Base-by-base conservation (phyloP, 2,329 filamentous ascomycete genomes). In the Ampelomyces quisqualis region DNA sequence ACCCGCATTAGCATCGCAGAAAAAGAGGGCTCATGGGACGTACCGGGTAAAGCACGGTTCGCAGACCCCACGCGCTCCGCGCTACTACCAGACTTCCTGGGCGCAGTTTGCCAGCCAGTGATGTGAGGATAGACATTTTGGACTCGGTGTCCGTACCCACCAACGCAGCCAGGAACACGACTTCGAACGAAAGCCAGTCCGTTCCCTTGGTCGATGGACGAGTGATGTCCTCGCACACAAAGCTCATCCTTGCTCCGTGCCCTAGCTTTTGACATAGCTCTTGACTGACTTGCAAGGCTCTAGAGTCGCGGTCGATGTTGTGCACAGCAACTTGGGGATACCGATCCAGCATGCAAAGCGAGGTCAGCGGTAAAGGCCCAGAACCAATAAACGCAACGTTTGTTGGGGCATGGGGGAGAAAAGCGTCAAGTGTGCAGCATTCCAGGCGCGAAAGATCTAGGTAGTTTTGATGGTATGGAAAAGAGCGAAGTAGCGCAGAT, bases 401-500 rank as follows among this genome's bases (percentile, higher is more conserved):
- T 1, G 42, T 43, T 0, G 69, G 67, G 2, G n/a, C 14, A 15
- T n/a, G 19, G 20, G 18, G 29, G 11, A 64, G 51, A 13, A 70
- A 70, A 3, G 70, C 63, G 9, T 59, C 45, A 4, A 78, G 60
- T 7, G 71, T 65, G 17, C 62, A 62, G 17, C 74, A 63, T 53
- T 78, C 76, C 26, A 78, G 64, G 10, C 65, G 67, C 0, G 73
- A 70, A 19, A 78, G 68, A 15, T 75, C 70, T 22, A 72, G 45
- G 51, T 79, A 79, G 56, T 78, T 78, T 7, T 60, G 40, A 51
- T 72, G 68, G 57, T 79, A 78, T 1, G 75, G 73, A 45, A 78
- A 79, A 2, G 43, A 43, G n/a, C 41, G 33, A 3, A 76, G 58
- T 3, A 26, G 27, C 9, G 17, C 15, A 21, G 11, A 9, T 32